These are phyloP conservation scores for Aspergillus jensenii DNA, from an alignment of 2,329 filamentous ascomycete genomes.

Conservation along the genomic window DNA sequence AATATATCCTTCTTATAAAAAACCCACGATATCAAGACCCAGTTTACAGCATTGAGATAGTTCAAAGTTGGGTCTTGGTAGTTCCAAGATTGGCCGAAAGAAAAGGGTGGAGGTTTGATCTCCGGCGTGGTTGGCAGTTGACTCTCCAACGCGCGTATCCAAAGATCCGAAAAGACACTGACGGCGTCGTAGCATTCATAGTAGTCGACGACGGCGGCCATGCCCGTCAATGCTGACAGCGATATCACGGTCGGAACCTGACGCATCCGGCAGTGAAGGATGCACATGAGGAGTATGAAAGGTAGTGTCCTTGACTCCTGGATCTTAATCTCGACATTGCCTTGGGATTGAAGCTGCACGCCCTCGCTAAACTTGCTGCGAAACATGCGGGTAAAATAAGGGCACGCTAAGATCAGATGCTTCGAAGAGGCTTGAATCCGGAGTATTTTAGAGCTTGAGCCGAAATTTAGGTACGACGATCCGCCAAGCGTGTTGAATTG, in stretches of 20 bases:
- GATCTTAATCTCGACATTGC: neutral
- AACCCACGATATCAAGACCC: conserved; percentile 4
- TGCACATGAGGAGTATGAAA: conserved; percentile 20
- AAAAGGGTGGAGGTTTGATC: no score
- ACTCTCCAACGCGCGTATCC: conserved; percentile 6
- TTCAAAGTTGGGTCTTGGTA: no score
- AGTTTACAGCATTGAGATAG: neutral
- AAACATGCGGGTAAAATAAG: conserved; percentile 2
- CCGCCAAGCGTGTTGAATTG: no score
- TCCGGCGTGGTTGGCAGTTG: neutral
- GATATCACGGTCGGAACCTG: conserved; percentile 6
- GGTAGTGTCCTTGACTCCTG: conserved; percentile 19
- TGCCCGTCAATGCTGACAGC: neutral
- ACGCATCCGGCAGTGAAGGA: conserved; percentile 19
- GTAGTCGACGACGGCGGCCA: conserved; percentile 22
- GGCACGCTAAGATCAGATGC: neutral
- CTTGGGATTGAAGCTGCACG: neutral
- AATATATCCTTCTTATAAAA: neutral
- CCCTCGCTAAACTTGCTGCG: neutral
- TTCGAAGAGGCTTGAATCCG: conserved; percentile 2
- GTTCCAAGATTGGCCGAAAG: no score
- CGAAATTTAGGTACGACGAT: no score
- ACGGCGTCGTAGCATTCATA: conserved; percentile 21
- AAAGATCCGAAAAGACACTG: conserved; percentile 14
- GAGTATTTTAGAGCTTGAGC: neutral